phyloP scores from a whole-genome alignment of 768 basidiomycete species.

The Chlorophyllum brunneum region DNA sequence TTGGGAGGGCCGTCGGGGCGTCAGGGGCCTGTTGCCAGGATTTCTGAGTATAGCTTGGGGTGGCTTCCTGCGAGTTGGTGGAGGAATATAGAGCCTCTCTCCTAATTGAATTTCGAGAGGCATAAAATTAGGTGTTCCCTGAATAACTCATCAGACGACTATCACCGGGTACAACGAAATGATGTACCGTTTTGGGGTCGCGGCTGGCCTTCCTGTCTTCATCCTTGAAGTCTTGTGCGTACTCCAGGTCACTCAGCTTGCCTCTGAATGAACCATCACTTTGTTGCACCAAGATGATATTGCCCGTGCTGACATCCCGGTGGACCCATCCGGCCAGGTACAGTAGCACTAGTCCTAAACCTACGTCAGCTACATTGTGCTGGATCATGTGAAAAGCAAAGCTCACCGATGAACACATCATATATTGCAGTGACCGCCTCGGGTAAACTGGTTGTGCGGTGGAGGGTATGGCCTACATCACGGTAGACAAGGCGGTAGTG shows the following conservation, averaged over 20 bases:
- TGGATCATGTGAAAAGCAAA: not conserved
- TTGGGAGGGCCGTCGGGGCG: not conserved
- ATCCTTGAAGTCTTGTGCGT: conserved; percentile 1
- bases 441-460: conserved; percentile 25
- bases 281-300: conserved; percentile 5
- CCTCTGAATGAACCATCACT: not conserved
- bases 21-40: too few relatives aligned
- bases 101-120: conserved; percentile 1
- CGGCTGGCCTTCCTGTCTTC: too few relatives aligned
- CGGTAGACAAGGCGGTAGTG: conserved; percentile 3
- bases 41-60: not conserved
- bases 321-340: conserved; percentile 12
- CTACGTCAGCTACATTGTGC: not conserved
- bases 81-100: not conserved
- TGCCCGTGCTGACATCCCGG: conserved; percentile 8
- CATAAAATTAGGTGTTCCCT: conserved; percentile 9
- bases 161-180: not conserved
- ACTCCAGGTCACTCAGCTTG: conserved; percentile 12
- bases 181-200: conserved; percentile 6
- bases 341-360: not conserved
- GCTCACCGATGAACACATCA: not conserved
- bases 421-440: not conserved
- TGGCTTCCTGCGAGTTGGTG: too few relatives aligned
- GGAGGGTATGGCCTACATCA: conserved; percentile 4
- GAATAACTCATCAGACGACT: not conserved